Conservation (phyloP, 192 early-diverging fungal species). For the Gonapodya sp. region DNA sequence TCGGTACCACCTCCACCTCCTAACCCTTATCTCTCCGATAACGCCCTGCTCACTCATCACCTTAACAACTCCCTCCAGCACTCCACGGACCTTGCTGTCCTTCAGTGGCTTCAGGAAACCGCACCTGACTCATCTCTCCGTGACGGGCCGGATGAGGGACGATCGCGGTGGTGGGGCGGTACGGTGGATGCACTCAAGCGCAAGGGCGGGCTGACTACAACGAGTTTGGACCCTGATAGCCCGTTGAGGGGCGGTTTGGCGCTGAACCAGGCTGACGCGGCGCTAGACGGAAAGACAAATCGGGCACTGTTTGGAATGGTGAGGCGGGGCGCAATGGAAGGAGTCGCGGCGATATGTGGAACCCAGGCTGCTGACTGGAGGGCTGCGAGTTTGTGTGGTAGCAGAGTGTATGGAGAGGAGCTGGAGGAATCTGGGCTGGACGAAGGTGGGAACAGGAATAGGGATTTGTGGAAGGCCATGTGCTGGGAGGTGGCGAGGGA, state of each 20-base stretch:
- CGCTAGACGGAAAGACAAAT: background rate
- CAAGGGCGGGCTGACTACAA: background rate
- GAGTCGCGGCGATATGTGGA: background rate
- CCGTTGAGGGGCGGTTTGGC: background rate
- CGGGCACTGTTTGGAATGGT: background rate
- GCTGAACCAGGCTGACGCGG: background rate
- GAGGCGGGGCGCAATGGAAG: background rate
- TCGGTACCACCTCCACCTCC: background rate
- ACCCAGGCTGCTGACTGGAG: background rate
- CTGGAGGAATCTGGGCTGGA: background rate
- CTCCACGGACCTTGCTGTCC: background rate
- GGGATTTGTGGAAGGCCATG: constrained; percentile 55
- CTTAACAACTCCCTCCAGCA: background rate
- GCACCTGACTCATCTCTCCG: background rate
- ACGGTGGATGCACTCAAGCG: background rate
- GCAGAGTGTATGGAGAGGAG: background rate
- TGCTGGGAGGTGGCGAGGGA: constrained; percentile 48
- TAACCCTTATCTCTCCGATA: background rate
- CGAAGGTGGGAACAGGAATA: constrained; percentile 43
- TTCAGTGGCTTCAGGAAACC: background rate
- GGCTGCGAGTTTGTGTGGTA: background rate
- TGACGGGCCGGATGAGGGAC: background rate
- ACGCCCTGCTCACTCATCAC: background rate
- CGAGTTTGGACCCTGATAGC: background rate
- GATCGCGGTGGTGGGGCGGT: background rate